Conservation (phyloP, 1,284 basidiomycete genomes). For the Athelia sp. region DNA sequence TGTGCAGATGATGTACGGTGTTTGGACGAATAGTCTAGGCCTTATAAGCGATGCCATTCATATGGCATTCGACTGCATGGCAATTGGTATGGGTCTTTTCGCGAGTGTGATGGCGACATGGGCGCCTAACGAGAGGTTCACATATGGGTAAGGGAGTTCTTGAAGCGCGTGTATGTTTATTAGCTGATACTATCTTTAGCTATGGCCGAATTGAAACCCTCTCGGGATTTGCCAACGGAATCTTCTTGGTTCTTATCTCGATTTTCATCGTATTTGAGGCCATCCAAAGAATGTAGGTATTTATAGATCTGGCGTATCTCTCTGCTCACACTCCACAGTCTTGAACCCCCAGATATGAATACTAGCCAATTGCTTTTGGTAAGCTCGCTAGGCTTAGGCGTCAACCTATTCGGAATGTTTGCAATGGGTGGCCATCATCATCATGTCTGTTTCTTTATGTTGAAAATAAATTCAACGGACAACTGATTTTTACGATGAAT, state of each 20-base stretch:
- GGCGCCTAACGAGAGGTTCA: slow-evolving; percentile 92
- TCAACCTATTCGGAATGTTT: slow-evolving; percentile 99
- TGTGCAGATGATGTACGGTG: slow-evolving; percentile 91
- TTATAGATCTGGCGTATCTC: not conserved
- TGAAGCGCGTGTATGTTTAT: not conserved
- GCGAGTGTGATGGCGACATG: slow-evolving; percentile 98
- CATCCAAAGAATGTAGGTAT: slow-evolving; percentile 83
- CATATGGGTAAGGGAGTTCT: slow-evolving; percentile 74
- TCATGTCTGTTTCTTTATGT: slow-evolving; percentile 48
- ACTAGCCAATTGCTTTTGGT: slow-evolving; percentile 91
- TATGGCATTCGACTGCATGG: slow-evolving; percentile 99
- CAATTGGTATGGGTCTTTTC: slow-evolving; percentile 92
- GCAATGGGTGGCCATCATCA: slow-evolving; percentile 96
- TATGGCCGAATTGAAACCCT: slow-evolving; percentile 99
- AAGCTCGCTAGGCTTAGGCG: slow-evolving; percentile 82
- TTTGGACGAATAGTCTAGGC: slow-evolving; percentile 97
- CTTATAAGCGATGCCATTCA: slow-evolving; percentile 98
- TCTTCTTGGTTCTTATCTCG: slow-evolving; percentile 94
- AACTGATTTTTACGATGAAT: slow-evolving; percentile 27
- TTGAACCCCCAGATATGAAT: slow-evolving; percentile 98
- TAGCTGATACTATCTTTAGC: slow-evolving; percentile 40
- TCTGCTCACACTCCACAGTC: slow-evolving; percentile 34
- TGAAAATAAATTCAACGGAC: not conserved
- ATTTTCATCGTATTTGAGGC: slow-evolving; percentile 99
- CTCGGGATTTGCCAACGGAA: slow-evolving; percentile 97